phyloP scores from a whole-genome alignment of 768 basidiomycete genomes.

The Kwoniella dendrophila region DNA sequence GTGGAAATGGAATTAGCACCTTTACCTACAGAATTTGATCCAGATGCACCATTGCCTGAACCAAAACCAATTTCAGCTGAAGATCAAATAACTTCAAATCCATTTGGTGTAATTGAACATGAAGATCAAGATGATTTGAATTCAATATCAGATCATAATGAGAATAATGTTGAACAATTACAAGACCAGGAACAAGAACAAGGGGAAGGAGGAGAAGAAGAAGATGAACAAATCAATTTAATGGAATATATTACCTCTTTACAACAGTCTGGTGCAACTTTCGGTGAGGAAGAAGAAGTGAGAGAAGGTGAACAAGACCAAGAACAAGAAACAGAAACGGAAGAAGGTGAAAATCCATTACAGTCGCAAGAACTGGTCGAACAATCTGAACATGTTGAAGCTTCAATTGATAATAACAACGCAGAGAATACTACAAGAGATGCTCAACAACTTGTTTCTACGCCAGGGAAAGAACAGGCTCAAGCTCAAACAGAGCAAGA shows the following conservation, averaged over 20 bases:
- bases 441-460: no score
- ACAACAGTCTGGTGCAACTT: no score
- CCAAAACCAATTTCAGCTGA: neutral
- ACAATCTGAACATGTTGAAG: neutral
- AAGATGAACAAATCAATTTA: neutral
- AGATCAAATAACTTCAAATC: neutral
- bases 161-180: conserved; percentile 1
- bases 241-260: no score
- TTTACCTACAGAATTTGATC: conserved; percentile 18
- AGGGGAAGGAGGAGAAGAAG: conserved; percentile 5
- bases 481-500: no score
- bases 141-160: conserved; percentile 3
- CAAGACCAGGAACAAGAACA: neutral
- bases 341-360: neutral
- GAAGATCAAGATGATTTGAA: conserved; percentile 4
- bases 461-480: conserved; percentile 7
- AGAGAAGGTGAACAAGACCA: conserved; percentile 6
- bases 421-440: no score
- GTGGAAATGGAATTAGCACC: conserved; percentile 19
- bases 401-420: no score
- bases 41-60: conserved; percentile 4
- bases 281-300: no score
- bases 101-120: conserved; percentile 12
- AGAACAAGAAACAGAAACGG: neutral
- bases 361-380: no score